Percentiles rank a stretch among this genome's conserved stretches.
phyloP scores from a whole-genome alignment of 208 protist species.

The Sergeia podlipaevii region DNA sequence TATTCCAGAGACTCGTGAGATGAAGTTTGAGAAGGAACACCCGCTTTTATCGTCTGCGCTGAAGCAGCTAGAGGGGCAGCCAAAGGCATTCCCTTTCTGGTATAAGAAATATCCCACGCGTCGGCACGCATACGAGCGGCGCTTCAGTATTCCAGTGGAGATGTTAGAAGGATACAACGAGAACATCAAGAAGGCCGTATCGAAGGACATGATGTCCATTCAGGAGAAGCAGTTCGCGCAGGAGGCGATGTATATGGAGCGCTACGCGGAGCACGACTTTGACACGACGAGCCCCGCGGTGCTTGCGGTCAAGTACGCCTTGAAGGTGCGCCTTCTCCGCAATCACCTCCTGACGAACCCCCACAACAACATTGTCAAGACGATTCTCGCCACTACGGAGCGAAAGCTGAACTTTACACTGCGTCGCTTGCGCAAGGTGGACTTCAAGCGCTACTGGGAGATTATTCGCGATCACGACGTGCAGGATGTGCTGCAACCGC shows the following conservation, averaged over 20 bases:
- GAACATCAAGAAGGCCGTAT: constrained; percentile 70
- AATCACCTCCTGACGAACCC: constrained; percentile 91
- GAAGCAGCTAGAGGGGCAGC: constrained; percentile 67
- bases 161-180: constrained; percentile 90
- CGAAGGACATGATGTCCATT: constrained; percentile 80
- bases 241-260: constrained; percentile 91
- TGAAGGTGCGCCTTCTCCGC: constrained; percentile 81
- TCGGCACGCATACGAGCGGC: constrained; percentile 86
- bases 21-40: constrained; percentile 82
- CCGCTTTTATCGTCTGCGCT: constrained; percentile 78
- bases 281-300: constrained; percentile 86
- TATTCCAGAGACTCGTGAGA: constrained; percentile 69
- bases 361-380: constrained; percentile 91
- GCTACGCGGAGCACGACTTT: constrained; percentile 90
- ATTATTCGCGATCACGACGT: constrained; percentile 91
- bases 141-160: constrained; percentile 85
- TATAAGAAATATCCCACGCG: constrained; percentile 92
- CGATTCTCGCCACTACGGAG: constrained; percentile 71
- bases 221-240: constrained; percentile 87
- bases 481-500: constrained; percentile 85
- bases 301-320: constrained; percentile 75
- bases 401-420: constrained; percentile 73
- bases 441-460: constrained; percentile 91
- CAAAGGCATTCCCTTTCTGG: constrained; percentile 91
- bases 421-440: constrained; percentile 81